Evolutionary conservation across 2,329 filamentous ascomycete genomes (phyloP).

Genomic region (Fusarium sp.): DNA sequence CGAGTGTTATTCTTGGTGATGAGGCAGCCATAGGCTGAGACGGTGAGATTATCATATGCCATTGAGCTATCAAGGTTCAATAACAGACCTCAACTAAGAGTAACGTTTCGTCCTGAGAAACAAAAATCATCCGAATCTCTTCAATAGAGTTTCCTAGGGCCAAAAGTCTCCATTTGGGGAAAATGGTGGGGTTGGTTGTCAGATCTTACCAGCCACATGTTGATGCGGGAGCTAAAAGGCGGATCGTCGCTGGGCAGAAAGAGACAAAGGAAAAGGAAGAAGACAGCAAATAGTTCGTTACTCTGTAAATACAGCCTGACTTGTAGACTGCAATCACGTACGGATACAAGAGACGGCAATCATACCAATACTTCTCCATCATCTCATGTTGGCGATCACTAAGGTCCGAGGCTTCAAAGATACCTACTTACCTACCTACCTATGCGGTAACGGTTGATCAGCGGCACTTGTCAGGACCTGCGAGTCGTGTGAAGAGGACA

Average conservation of each 20-base stretch:
- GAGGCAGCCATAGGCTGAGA: neutral
- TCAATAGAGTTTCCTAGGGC: neutral
- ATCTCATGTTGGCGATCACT: neutral
- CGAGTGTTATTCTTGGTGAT: neutral
- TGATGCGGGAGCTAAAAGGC: conserved; percentile 28
- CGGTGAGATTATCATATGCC: neutral
- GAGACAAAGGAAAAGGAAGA: neutral
- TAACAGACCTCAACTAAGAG: neutral
- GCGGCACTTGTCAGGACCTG: conserved; percentile 4
- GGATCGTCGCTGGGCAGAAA: conserved; percentile 8
- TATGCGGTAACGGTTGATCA: neutral
- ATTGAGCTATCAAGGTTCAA: neutral
- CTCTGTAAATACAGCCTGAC: neutral
- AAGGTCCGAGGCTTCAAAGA: neutral
- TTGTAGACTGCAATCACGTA: neutral
- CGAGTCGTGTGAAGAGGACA: neutral
- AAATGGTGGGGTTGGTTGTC: conserved; percentile 9
- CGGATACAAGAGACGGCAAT: neutral
- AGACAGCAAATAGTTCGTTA: too few relatives aligned
- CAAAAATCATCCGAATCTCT: neutral
- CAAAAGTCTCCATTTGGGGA: neutral
- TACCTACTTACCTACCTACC: neutral
- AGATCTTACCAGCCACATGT: conserved; percentile 36
- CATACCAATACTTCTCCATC: too few relatives aligned
- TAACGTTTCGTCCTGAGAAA: neutral